Evolutionary conservation across 345 rosid species (phyloP).

Genomic region (Murraya koenigii): DNA sequence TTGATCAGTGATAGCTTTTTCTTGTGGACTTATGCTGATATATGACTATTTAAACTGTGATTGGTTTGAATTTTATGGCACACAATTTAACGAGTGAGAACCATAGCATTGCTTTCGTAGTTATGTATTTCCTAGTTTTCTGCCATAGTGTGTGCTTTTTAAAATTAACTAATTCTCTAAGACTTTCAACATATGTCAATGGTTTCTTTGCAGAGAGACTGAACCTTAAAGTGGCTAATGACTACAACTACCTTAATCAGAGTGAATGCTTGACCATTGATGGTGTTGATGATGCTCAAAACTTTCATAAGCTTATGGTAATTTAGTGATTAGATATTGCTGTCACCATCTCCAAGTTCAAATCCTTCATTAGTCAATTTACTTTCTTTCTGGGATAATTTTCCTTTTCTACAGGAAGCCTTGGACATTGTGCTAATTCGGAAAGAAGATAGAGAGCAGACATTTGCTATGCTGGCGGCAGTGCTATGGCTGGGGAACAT

Average conservation of each 20-base stretch:
- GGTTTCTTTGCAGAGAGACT: slow-evolving; percentile 57
- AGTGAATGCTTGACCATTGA: slow-evolving; percentile 74
- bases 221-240: slow-evolving; percentile 72
- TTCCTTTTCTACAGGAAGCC: slow-evolving; percentile 57
- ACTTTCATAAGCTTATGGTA: slow-evolving; percentile 74
- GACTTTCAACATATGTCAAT: background rate
- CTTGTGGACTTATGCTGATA: no score
- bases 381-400: slow-evolving; percentile 13
- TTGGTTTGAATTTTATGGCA: no score
- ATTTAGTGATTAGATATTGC: slow-evolving; percentile 14
- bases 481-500: slow-evolving; percentile 91
- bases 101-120: no score
- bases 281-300: slow-evolving; percentile 73
- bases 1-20: background rate
- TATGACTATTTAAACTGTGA: no score
- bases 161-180: slow-evolving; percentile 1
- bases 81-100: no score
- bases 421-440: slow-evolving; percentile 63
- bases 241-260: slow-evolving; percentile 83
- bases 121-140: background rate
- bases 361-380: background rate
- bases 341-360: background rate
- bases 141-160: background rate
- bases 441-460: slow-evolving; percentile 73
- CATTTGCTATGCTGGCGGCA: slow-evolving; percentile 81